phyloP scores from a whole-genome alignment of 2,329 filamentous ascomycete genomes.

The Phyllosticta citriasiana region DNA sequence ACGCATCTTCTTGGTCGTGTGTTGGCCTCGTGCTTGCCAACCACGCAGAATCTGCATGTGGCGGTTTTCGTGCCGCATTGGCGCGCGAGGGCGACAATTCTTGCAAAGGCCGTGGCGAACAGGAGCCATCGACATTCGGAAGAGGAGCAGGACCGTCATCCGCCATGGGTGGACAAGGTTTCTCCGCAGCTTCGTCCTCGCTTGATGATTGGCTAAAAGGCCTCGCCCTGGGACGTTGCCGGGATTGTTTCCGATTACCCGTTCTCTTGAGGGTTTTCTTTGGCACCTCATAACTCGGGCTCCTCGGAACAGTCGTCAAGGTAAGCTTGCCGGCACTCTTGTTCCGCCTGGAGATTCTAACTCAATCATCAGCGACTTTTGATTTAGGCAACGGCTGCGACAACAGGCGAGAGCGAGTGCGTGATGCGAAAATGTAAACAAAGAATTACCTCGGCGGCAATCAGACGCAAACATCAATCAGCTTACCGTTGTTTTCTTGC shows the following conservation, averaged over 20 bases:
- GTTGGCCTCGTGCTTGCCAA: neutral
- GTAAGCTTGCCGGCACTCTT: conserved; percentile 2
- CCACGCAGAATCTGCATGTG: neutral
- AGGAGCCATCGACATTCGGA: neutral
- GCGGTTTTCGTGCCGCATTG: neutral
- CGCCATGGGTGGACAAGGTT: neutral
- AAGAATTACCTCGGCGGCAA: neutral
- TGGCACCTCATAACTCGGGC: neutral
- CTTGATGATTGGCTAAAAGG: conserved; percentile 8
- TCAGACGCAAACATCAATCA: neutral
- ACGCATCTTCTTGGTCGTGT: neutral
- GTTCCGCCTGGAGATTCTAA: neutral
- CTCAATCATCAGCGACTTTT: neutral
- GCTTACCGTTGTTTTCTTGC: conserved; percentile 5
- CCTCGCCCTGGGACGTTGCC: neutral
- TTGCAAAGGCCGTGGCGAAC: neutral
- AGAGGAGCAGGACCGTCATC: conserved; percentile 1
- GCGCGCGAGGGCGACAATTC: conserved; percentile 3
- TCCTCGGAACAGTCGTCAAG: neutral
- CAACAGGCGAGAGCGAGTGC: neutral
- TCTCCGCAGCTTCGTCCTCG: neutral
- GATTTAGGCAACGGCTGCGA: neutral
- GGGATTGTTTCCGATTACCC: neutral
- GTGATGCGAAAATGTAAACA: neutral
- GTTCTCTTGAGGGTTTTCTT: neutral